These are phyloP conservation scores for Coniella vitis DNA, from an alignment of 2,329 filamentous ascomycete genomes.

Conservation along the genomic window DNA sequence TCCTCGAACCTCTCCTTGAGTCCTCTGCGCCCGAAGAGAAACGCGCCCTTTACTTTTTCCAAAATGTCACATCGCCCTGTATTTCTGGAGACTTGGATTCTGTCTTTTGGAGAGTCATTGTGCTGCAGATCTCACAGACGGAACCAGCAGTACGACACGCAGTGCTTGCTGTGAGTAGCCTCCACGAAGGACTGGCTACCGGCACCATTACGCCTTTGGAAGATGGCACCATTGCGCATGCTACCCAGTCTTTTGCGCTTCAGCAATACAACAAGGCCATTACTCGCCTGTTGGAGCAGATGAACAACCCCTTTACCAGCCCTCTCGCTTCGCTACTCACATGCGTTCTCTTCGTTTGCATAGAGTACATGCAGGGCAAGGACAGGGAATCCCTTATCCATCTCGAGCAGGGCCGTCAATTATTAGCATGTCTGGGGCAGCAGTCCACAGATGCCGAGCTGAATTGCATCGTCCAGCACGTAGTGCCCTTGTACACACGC, in stretches of 20 bases:
- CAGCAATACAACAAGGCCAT: conserved; percentile 46
- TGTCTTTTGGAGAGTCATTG: conserved; percentile 25
- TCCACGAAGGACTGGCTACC: conserved; percentile 21
- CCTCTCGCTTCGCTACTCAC: conserved; percentile 33
- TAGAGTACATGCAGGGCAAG: conserved; percentile 48
- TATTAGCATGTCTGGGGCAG: conserved; percentile 29
- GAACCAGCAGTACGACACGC: conserved; percentile 22
- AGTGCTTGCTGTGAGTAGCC: conserved; percentile 24
- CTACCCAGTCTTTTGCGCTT: conserved; percentile 27
- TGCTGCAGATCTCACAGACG: conserved; percentile 21
- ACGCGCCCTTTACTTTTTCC: conserved; percentile 16
- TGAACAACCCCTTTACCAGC: conserved; percentile 27
- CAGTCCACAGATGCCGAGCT: conserved; percentile 24
- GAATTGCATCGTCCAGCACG: conserved; percentile 25
- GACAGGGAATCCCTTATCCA: conserved; percentile 38
- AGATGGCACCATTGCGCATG: conserved; percentile 9
- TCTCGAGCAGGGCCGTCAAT: conserved; percentile 36
- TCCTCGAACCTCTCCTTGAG: conserved; percentile 17
- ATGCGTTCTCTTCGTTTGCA: conserved; percentile 45
- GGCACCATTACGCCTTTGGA: conserved; percentile 17
- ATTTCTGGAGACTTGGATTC: conserved; percentile 14
- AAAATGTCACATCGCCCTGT: conserved; percentile 13
- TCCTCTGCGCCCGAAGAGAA: conserved; percentile 16
- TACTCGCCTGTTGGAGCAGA: conserved; percentile 29
- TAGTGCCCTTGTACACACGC: conserved; percentile 23